Evolutionary conservation across 1,139 yeast species (phyloP), one percentile per base, ranked within the genome.

Genomic region (Neolecta irregularis): DNA sequence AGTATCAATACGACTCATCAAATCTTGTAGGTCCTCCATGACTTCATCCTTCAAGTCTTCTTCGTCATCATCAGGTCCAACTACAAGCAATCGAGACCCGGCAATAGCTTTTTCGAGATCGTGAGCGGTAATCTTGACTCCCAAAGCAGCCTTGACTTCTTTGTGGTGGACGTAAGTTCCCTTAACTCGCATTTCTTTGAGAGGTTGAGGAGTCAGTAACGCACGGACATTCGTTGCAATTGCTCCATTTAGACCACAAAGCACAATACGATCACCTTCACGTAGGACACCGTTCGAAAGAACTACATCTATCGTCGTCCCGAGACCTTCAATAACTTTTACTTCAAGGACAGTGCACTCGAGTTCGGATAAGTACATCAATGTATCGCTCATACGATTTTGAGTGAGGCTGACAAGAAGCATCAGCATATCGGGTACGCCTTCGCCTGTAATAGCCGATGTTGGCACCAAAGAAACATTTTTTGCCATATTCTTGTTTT

Each of bases 61-160:
- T 61, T 88, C 98, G 50, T 88, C 95, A 48, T 91, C 99, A 44
- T 81, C 95, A 47, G 88, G 93, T 29, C 94, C 94, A 46, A 83
- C 95, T 48, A 88, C 91, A 46, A 91, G 62, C 59, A 88, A 67
- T 55, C 98, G 72, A 23, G 98, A 91, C 61, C 99, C 99, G 35
- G 99, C 96, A 55, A 88, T 94, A 6, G 99, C 98, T 63, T 88
- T 88, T 53, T 91, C 98, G 50, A 88, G 69, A 56, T 88, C 98
- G 55, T 80, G 79, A 28, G 98, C 99, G 40, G 96, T 92, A 56
- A 88, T 80, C 67, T 91, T 88, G 41, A 91, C 96, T 69, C 99
- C 99, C 49, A 88, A 68, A 24, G 99, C 98, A 24, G 99, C 99
- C 65, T 85, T 88, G 44, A 88, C 96, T 60, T 85, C 93, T 58